Evolutionary conservation across 2,329 filamentous ascomycete species (phyloP).

Genomic region (Nothomitra cinnamomea): DNA sequence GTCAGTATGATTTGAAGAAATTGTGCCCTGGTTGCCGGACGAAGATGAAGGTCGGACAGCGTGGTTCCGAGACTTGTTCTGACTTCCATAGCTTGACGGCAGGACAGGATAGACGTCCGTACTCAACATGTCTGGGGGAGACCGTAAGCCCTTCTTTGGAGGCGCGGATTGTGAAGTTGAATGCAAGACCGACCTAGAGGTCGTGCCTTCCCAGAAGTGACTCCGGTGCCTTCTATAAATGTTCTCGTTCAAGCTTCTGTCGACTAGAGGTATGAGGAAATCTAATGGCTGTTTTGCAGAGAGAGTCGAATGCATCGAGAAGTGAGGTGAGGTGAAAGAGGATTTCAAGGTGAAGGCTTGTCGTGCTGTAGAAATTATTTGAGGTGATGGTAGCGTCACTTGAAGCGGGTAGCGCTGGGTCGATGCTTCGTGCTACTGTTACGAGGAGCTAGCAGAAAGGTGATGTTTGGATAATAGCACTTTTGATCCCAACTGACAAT

Average conservation of each 20-base stretch:
- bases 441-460: background rate
- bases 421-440: too few relatives aligned
- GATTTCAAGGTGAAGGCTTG: too few relatives aligned
- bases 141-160: constrained; percentile 7
- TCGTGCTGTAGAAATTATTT: too few relatives aligned
- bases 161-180: background rate
- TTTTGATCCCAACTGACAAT: background rate
- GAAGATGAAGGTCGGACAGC: background rate
- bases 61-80: background rate
- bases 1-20: background rate
- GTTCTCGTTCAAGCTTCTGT: background rate
- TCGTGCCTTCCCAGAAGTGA: constrained; percentile 1
- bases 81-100: constrained; percentile 4
- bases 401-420: too few relatives aligned
- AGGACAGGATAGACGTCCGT: constrained; percentile 9
- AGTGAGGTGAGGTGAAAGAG: background rate
- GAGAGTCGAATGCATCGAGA: constrained; percentile 2
- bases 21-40: background rate
- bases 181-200: background rate
- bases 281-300: background rate
- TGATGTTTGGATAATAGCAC: background rate
- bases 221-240: background rate
- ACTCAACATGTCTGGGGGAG: constrained; percentile 10
- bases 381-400: too few relatives aligned
- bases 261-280: background rate